Base-by-base conservation (phyloP, 1,139 yeast genomes). In the Suhomyces wounanorum region DNA sequence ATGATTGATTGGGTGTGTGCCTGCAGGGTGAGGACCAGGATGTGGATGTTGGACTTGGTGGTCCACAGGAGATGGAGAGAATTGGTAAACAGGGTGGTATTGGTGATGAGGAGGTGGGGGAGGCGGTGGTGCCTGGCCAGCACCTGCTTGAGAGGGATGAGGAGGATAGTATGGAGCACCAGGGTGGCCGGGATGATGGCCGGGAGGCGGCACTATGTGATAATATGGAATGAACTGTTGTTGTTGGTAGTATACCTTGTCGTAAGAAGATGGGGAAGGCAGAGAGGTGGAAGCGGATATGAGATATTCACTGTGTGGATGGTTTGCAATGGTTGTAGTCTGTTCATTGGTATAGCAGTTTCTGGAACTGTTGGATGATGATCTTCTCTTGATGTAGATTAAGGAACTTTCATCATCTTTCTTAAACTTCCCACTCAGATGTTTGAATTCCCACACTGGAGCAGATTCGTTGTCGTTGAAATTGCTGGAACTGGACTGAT, bases 391-490 rank as follows among this genome's bases (percentile, higher is more conserved):
- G 58, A 89, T 89, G 45, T 79, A 76, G 13, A 83, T 73, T 49
- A 89, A 70, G 10, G 84, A 76, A 43, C 78, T 83, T 52, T 84
- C 83, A 63, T 91, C 94, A 50, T 89, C 91, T 53, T 89, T 85
- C 59, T 78, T 81, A 68, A 92, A 92, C 52, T 78, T 73, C 7
- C 95, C 96, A 39, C 85, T 82, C 43, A 88, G 84, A 63, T 92
- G 99, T 56, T 86, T 85, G 70, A 92, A 92, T 67, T 89, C 96
- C 98, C 98, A 92, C 5, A 80, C 62, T 54, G 75, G 70, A 23
- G 69, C 67, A 37, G 59, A 52, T 49, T 65, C 71, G 47, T 68
- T 63, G 44, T 66, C 69, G 18, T 47, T 45, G 25, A 43, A 44
- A 30, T 48, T 33, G 30, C 40, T 46, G 23, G 55, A 38, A 26